Base-by-base conservation (phyloP, 129 eudicot genomes). In the Arctium lappa region DNA sequence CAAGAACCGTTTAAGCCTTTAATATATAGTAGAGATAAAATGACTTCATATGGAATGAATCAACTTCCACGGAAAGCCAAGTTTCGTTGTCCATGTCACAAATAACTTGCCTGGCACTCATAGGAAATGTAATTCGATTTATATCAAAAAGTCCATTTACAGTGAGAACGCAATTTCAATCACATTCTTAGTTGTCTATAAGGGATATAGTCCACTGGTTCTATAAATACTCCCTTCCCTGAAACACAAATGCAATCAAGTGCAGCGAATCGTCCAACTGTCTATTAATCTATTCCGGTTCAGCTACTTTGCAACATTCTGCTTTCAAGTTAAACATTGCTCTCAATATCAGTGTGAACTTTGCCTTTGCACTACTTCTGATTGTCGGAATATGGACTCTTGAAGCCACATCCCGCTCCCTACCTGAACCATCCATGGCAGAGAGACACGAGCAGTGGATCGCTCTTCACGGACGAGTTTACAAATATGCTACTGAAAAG, bases 371-470 rank as follows among this genome's bases (percentile, higher is more conserved):
- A 50, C n/a, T 53, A 34, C 50, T 82, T 75, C 42, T 82, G 15
- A 18, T 82, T 66, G 69, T 82, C 4, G 76, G 38, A 18, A 50
- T 75, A 0, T 66, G 65, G 66, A 76, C 36, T 33, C 29, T 50
- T 56, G 76, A 75, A 75, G 53, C 68, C 38, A 46, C 37, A 16
- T 82, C 85, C 0, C 76, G 80, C 13, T 42, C 81, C 16, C 81
- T 82, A 12, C 15, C 16, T 22, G 70, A 82, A 6, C 70, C 76
- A 6, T 31, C 80, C 38, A 39, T 82, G 80, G 68, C 33, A 1
- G 76, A 75, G 69, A 82, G 37, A 33, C 85, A 82, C 12, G 85
- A 82, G 81, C 71, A 75, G 4, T 75, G 85, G 85, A 82, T 75
- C 76, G 70, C 56, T 48, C 73, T 4, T 36, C 72, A 83, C 70